Conservation (phyloP, 495 filamentous ascomycete genomes). For the Lasiosphaeria hispida region DNA sequence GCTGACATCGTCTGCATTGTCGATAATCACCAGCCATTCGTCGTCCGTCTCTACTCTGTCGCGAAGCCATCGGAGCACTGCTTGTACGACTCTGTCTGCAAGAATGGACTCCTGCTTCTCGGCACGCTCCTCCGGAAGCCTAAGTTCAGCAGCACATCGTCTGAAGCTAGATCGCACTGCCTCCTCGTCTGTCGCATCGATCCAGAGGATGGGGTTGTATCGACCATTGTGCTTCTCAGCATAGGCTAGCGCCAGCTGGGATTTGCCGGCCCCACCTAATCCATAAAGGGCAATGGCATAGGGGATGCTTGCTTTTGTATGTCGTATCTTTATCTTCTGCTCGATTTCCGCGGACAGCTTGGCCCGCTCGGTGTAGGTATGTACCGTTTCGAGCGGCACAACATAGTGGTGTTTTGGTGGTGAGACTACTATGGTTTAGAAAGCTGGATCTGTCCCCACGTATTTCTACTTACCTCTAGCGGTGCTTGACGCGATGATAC, state of each 20-base stretch:
- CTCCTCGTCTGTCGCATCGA: slow-evolving; percentile 26
- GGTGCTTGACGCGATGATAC: too few species aligned
- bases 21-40: slow-evolving; percentile 30
- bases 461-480: too few species aligned
- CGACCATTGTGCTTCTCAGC: slow-evolving; percentile 19
- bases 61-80: slow-evolving; percentile 29
- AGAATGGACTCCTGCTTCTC: slow-evolving; percentile 22
- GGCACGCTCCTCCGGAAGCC: slow-evolving; percentile 17
- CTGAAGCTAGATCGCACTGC: slow-evolving; percentile 29
- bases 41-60: slow-evolving; percentile 22
- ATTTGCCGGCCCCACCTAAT: slow-evolving; percentile 21
- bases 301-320: slow-evolving; percentile 17
- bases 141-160: slow-evolving; percentile 26
- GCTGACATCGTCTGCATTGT: slow-evolving; percentile 29
- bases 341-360: slow-evolving; percentile 14
- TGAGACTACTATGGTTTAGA: too few species aligned
- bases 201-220: slow-evolving; percentile 30
- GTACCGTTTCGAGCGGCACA: slow-evolving; percentile 19
- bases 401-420: too few species aligned
- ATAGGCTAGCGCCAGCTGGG: slow-evolving; percentile 25
- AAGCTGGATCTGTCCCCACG: too few species aligned
- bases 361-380: slow-evolving; percentile 16
- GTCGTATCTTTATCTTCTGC: slow-evolving; percentile 16
- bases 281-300: slow-evolving; percentile 14
- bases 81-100: slow-evolving; percentile 16